Evolutionary conservation across 306 rosid species (phyloP).

Genomic region (Acmispon strigosus): DNA sequence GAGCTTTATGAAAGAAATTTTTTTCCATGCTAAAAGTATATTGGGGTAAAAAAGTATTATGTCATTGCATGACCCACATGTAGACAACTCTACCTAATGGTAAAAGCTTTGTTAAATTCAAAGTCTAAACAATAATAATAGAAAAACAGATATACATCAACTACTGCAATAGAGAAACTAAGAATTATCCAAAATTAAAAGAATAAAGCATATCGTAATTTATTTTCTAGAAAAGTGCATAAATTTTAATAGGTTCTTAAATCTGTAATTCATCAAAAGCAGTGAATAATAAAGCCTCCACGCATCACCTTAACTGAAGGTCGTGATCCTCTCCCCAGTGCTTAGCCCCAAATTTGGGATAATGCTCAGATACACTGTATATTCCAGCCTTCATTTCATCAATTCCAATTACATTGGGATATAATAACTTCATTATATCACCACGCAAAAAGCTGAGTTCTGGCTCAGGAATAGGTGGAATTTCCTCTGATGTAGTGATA

Average conservation of each 20-base stretch:
- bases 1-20: no score
- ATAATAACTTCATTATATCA: slow-evolving; percentile 65
- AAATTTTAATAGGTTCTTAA: slow-evolving; percentile 2
- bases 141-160: slow-evolving; percentile 1
- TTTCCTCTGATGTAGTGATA: slow-evolving; percentile 84
- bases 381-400: slow-evolving; percentile 67
- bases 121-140: not conserved
- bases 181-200: not conserved
- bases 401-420: slow-evolving; percentile 84
- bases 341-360: slow-evolving; percentile 51
- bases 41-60: no score
- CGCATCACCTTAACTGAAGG: slow-evolving; percentile 84
- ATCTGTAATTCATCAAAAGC: slow-evolving; percentile 5
- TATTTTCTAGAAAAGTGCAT: not conserved
- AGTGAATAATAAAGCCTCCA: slow-evolving; percentile 22
- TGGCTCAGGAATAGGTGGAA: slow-evolving; percentile 96
- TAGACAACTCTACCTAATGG: no score
- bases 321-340: slow-evolving; percentile 97
- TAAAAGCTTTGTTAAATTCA: no score
- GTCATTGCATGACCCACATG: no score
- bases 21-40: no score
- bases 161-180: slow-evolving; percentile 3
- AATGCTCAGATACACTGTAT: slow-evolving; percentile 45
- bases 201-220: not conserved
- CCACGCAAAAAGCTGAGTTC: slow-evolving; percentile 70